A percentile compares a stretch with the other conserved stretches of the same genome.
Conservation (phyloP, 1,284 basidiomycete species). For the Athelia sp. region DNA sequence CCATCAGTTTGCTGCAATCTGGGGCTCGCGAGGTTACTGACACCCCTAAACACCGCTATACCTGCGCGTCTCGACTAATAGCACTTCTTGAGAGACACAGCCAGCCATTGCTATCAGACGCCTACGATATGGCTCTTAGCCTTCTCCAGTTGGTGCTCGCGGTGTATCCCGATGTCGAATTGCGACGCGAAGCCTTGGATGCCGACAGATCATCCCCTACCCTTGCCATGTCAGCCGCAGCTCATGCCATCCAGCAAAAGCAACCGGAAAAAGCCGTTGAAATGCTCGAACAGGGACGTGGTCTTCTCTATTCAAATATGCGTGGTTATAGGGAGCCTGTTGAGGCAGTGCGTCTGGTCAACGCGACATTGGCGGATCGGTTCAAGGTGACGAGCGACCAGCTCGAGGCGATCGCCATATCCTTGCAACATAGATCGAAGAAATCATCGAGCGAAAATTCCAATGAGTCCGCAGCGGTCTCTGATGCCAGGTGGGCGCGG, state of each 20-base stretch:
- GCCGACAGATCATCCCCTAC: neutral
- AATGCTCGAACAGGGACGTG: constrained; percentile 25
- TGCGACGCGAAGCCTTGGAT: neutral
- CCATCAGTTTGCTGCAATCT: constrained; percentile 1
- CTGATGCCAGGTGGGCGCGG: constrained; percentile 3
- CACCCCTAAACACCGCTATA: too few species aligned
- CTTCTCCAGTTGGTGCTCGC: neutral
- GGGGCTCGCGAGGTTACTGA: too few species aligned
- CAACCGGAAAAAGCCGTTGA: constrained; percentile 29
- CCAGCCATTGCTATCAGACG: neutral
- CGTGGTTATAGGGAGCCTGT: constrained; percentile 15
- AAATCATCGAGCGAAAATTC: neutral
- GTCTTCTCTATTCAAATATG: constrained; percentile 24
- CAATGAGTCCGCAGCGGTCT: neutral
- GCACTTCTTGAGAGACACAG: too few species aligned
- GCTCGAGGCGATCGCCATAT: constrained; percentile 12
- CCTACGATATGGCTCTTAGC: neutral
- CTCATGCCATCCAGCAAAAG: constrained; percentile 24
- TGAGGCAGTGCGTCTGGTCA: constrained; percentile 14
- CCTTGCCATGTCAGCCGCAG: constrained; percentile 26
- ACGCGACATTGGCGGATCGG: constrained; percentile 15
- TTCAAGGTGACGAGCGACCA: constrained; percentile 17
- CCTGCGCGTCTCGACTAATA: too few species aligned
- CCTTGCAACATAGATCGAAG: constrained; percentile 1
- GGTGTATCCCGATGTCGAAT: neutral